These are phyloP conservation scores for Limnanthes douglasii DNA, from an alignment of 345 rosid genomes.

Conservation along the genomic window DNA sequence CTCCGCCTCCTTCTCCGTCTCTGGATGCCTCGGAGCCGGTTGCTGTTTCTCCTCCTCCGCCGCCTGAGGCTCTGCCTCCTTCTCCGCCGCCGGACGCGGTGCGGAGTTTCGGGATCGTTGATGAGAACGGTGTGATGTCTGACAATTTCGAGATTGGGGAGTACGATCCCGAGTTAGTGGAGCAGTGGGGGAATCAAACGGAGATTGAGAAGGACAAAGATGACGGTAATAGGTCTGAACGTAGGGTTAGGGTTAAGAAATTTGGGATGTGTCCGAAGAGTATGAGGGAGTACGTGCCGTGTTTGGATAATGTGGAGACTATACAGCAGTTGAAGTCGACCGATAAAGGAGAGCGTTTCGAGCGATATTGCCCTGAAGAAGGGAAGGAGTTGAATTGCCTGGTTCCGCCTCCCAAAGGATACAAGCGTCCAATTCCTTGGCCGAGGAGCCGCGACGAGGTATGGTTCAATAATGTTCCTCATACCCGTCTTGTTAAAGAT, in stretches of 20 bases:
- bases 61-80: conserved; percentile 11
- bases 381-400: conserved; percentile 61
- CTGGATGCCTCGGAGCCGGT: background rate
- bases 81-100: conserved; percentile 26
- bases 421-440: conserved; percentile 68
- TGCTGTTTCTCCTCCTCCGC: conserved; percentile 2
- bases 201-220: conserved; percentile 10
- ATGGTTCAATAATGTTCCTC: conserved; percentile 87
- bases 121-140: conserved; percentile 73
- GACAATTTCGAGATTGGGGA: conserved; percentile 73
- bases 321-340: conserved; percentile 51
- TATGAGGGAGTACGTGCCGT: conserved; percentile 74
- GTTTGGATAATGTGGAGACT: conserved; percentile 72
- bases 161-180: conserved; percentile 47
- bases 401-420: conserved; percentile 66
- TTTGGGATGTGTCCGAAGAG: conserved; percentile 39
- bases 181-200: conserved; percentile 30
- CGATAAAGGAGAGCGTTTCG: conserved; percentile 65
- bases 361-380: conserved; percentile 69
- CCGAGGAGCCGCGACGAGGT: conserved; percentile 96
- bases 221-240: conserved; percentile 6
- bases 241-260: conserved; percentile 19
- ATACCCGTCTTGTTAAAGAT: conserved; percentile 72
- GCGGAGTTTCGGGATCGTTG: conserved; percentile 53
- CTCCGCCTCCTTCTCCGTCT: background rate